Conservation (phyloP, 768 basidiomycete genomes). For the Mycena venus region DNA sequence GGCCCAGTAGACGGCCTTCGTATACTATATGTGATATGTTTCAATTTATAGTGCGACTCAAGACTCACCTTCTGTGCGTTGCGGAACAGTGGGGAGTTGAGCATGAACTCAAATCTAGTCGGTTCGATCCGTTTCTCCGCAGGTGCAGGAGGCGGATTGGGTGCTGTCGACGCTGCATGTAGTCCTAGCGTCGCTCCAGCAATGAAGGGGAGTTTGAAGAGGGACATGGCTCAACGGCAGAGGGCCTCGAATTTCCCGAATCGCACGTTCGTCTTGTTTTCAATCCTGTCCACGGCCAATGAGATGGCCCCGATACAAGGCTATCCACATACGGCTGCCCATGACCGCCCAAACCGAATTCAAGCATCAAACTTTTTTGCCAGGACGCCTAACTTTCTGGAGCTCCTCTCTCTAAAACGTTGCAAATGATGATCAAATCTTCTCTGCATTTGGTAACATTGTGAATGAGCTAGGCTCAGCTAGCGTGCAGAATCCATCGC, state of each 20-base stretch:
- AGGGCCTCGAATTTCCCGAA: background rate
- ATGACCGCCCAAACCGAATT: background rate
- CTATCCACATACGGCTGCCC: background rate
- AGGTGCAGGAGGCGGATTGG: background rate
- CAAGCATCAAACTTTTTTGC: background rate
- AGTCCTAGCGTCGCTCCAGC: conserved; percentile 1
- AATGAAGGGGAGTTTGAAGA: conserved; percentile 2
- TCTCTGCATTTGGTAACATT: too few relatives aligned
- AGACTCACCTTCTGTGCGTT: conserved; percentile 1
- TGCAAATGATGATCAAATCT: background rate
- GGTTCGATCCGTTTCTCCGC: background rate
- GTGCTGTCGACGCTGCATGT: conserved; percentile 11
- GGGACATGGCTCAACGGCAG: background rate
- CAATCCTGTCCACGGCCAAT: background rate
- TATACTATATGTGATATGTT: background rate
- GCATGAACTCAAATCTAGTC: conserved; percentile 14
- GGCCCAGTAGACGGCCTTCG: background rate
- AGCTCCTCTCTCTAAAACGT: too few relatives aligned
- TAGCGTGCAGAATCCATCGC: too few relatives aligned
- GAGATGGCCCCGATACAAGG: background rate
- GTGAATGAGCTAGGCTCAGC: too few relatives aligned
- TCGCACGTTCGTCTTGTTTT: background rate
- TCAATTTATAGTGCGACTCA: background rate
- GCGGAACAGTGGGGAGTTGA: conserved; percentile 15
- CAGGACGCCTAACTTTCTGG: too few relatives aligned